Evolutionary conservation across 2,329 filamentous ascomycete species (phyloP), one percentile per base, ranked within the genome.

Genomic region (Penicillium polonicum): DNA sequence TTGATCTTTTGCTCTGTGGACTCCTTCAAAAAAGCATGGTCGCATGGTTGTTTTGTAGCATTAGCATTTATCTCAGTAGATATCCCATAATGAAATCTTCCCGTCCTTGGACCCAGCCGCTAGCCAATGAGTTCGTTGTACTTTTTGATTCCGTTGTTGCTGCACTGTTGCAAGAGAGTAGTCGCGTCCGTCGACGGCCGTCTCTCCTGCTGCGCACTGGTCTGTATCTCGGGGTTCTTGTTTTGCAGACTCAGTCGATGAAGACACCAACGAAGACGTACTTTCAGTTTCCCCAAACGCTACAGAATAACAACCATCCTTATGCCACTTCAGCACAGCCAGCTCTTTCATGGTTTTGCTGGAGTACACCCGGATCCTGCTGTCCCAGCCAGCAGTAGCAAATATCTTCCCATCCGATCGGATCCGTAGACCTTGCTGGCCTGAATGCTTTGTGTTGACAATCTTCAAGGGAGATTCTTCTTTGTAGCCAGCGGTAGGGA

Each of bases 281-380:
- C 5, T 12, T 27, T 31, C 15, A 2, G 84, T 65, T 2, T 76
- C 66, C 0, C 82, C 87, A 77, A 97, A 95, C 0, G 85, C 87
- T 19, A 90, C 83, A 4, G 90, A 85, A 76, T 94, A 97, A 63
- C 91, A 92, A 1, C 92, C 92, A 33, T 90, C 88, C 65, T 88
- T 87, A 74, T 97, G 94, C 93, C 93, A 97, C 74, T 95, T 96
- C 62, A 97, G 78, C 54, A 97, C 91, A 0, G 93, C 94, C 12
- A 97, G 75, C 74, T 97, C 92, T 68, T 88, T 90, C 80, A 97
- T 82, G 0, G 86, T 89, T 74, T 88, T 91, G 46, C 83, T 77
- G 3, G 88, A 89, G 73, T 97, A 99, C 1, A 97, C 86, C 9
- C 94, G 82, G 1, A 92, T 80, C 48, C 87, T 85, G 1, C 86